phyloP scores from a whole-genome alignment of 129 eudicot species.

The Lonicera japonica region DNA sequence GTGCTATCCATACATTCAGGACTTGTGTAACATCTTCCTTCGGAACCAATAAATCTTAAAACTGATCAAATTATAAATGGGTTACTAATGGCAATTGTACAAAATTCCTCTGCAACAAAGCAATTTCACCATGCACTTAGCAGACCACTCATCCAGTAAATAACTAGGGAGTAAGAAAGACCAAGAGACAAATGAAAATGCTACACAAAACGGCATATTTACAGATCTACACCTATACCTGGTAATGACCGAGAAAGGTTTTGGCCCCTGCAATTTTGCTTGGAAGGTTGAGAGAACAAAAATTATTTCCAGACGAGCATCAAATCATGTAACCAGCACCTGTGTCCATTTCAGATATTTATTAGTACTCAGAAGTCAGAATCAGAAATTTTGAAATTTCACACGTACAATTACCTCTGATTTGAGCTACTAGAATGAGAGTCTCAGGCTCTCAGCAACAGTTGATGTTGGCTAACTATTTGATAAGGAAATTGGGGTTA shows the following conservation, averaged over 20 bases:
- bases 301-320: not conserved
- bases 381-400: not conserved
- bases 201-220: constrained; percentile 4
- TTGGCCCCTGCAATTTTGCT: not conserved
- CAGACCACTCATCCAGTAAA: not conserved
- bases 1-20: no score
- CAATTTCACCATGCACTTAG: not conserved
- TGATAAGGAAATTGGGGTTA: constrained; percentile 36
- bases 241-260: not conserved
- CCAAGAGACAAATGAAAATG: not conserved
- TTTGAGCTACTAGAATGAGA: constrained; percentile 10
- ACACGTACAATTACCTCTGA: constrained; percentile 27
- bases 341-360: not conserved
- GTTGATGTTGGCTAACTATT: constrained; percentile 16
- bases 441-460: not conserved
- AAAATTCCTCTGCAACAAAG: no score
- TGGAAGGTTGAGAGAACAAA: not conserved
- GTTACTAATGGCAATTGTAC: no score
- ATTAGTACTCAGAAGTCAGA: not conserved
- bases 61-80: no score
- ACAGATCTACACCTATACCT: constrained; percentile 8
- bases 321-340: constrained; percentile 2
- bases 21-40: no score
- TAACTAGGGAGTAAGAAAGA: not conserved
- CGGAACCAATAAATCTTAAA: no score